phyloP scores from a whole-genome alignment of 2,329 filamentous ascomycete genomes.

The Aaosphaeria pasadenensis region DNA sequence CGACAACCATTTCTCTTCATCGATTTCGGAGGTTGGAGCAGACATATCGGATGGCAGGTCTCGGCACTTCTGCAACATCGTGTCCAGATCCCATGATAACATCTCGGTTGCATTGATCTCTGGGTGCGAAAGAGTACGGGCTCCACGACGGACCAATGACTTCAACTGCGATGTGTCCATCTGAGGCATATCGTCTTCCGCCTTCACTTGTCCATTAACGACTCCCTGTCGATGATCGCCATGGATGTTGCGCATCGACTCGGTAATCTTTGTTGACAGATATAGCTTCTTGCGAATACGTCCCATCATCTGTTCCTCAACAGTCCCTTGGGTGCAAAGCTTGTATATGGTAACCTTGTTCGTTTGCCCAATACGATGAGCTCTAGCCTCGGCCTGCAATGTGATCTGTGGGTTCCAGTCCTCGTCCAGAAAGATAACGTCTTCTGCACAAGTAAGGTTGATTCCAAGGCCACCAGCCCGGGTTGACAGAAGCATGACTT shows the following conservation, averaged over 20 bases:
- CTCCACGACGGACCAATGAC: constrained; percentile 53
- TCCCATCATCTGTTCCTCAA: constrained; percentile 59
- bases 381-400: constrained; percentile 53
- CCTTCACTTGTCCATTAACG: constrained; percentile 13
- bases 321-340: constrained; percentile 55
- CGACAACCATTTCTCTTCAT: constrained; percentile 56
- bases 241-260: constrained; percentile 56
- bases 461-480: constrained; percentile 56
- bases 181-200: constrained; percentile 50
- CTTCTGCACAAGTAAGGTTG: constrained; percentile 53
- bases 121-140: constrained; percentile 51
- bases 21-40: constrained; percentile 40
- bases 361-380: constrained; percentile 55
- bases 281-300: constrained; percentile 62
- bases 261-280: constrained; percentile 58
- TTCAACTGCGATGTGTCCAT: constrained; percentile 53
- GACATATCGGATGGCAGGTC: constrained; percentile 48
- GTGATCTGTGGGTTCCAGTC: constrained; percentile 56
- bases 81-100: constrained; percentile 56
- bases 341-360: constrained; percentile 56
- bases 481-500: constrained; percentile 56
- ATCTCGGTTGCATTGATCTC: constrained; percentile 56
- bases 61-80: constrained; percentile 53
- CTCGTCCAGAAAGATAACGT: constrained; percentile 57
- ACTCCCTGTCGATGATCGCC: constrained; percentile 25